phyloP scores from a whole-genome alignment of 2,329 filamentous ascomycete genomes.

The Fonsecaea nubica region DNA sequence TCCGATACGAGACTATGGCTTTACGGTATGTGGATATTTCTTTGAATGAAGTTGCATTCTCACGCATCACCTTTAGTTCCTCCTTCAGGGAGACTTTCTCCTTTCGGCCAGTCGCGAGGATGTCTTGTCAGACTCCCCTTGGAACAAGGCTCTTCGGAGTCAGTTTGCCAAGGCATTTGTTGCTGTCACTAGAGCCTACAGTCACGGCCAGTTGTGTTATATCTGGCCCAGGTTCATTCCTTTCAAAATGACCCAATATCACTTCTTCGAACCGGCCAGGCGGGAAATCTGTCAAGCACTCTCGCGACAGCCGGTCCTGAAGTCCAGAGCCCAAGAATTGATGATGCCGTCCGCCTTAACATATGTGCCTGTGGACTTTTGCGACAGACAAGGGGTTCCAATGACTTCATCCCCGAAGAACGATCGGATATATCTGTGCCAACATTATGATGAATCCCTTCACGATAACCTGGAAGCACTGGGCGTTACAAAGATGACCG shows the following conservation, averaged over 20 bases:
- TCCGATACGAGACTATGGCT: conserved; percentile 20
- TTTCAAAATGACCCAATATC: neutral
- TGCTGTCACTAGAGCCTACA: conserved; percentile 12
- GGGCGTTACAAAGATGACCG: conserved; percentile 17
- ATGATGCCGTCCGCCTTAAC: conserved; percentile 16
- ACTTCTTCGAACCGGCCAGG: conserved; percentile 17
- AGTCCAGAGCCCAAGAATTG: conserved; percentile 13
- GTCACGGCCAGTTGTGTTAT: conserved; percentile 14
- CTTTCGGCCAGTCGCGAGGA: conserved; percentile 21
- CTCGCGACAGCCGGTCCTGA: conserved; percentile 16
- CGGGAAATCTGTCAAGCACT: conserved; percentile 6
- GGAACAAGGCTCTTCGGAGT: conserved; percentile 11
- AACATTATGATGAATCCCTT: conserved; percentile 3
- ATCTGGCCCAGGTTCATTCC: conserved; percentile 21
- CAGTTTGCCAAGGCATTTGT: conserved; percentile 16
- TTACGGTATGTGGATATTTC: conserved; percentile 9
- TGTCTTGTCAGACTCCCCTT: conserved; percentile 6
- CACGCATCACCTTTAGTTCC: conserved; percentile 12
- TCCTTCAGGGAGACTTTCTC: conserved; percentile 18
- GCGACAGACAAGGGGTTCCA: conserved; percentile 12
- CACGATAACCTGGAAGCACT: conserved; percentile 14
- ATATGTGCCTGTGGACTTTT: conserved; percentile 16
- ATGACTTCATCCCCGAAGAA: conserved; percentile 17
- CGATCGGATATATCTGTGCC: conserved; percentile 13
- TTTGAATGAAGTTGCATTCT: no score